Evolutionary conservation across 2,329 filamentous ascomycete genomes (phyloP), one percentile per base, ranked within the genome.

Genomic region (Claviceps digitariae): DNA sequence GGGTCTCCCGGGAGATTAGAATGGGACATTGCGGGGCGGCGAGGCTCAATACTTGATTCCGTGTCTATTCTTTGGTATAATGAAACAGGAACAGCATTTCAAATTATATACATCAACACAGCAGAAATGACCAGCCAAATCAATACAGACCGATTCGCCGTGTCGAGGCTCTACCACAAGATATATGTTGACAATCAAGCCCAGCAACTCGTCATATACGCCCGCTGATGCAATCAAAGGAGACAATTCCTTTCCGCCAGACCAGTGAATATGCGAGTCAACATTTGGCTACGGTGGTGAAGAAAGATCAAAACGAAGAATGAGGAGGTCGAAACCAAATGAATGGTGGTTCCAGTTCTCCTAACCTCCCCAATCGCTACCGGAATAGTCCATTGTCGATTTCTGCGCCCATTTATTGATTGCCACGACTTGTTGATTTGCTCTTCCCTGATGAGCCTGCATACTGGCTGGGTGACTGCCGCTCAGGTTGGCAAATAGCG

Each of bases 371-470:
- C 63, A 65, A 20, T 58, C 62, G 2, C 58, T 61, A 3, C 64
- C 64, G 0, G 64, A 65, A 34, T 65, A 64, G 52, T 66, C 63
- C 10, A 53, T 58, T 0, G 59, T 57, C 8, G 62, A 55, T 13
- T 55, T 59, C 46, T 57, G 58, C 8, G 57, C 54, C 63, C 61
- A 63, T 43, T 59, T 61, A 41, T 58, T 53, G 34, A 54, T 44
- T 15, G 36, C 40, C 23, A 23, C 4, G 13, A 38, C 25, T 15
- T 25, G 15, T 27, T 17, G n/a, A 15, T 20, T 36, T 23, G 17
- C 7, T 38, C 34, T 8, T 34, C 31, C 5, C 6, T 3, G 15
- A 17, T 17, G 45, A 36, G 27, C 10, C 20, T 53, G 46, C 25
- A 21, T 38, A 27, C 7, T 45, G 21, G 10, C 45, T 36, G 20